phyloP scores from a whole-genome alignment of 1,139 yeast species.

The Saccharomycopsis phalli region DNA sequence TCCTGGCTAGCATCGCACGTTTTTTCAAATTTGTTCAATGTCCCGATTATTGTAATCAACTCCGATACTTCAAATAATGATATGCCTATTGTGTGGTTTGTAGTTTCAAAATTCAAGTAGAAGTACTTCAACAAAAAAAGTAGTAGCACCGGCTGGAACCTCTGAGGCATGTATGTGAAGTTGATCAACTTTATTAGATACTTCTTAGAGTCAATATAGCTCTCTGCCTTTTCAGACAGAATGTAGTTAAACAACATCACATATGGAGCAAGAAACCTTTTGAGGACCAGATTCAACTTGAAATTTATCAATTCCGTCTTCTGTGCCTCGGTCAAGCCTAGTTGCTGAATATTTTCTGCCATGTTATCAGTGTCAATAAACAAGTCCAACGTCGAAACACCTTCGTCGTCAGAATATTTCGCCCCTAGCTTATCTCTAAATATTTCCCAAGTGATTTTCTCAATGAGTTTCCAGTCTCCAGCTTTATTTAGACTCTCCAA shows the following conservation, averaged over 20 bases:
- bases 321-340: constrained; percentile 25
- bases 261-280: constrained; percentile 65
- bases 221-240: constrained; percentile 26
- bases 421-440: constrained; percentile 40
- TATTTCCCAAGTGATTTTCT: constrained; percentile 40
- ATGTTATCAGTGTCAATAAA: constrained; percentile 18
- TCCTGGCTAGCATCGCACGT: background rate
- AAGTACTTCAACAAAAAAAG: constrained; percentile 17
- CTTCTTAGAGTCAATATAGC: constrained; percentile 27
- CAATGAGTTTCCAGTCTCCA: constrained; percentile 41
- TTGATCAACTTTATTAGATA: constrained; percentile 46
- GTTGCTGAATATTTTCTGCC: constrained; percentile 27
- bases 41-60: constrained; percentile 11
- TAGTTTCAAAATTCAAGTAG: constrained; percentile 13
- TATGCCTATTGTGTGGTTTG: constrained; percentile 9
- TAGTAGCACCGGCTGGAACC: constrained; percentile 31
- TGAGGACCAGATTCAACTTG: constrained; percentile 42
- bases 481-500: constrained; percentile 60
- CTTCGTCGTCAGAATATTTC: constrained; percentile 25
- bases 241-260: constrained; percentile 53
- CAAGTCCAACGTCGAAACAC: constrained; percentile 21
- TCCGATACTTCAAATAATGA: constrained; percentile 17
- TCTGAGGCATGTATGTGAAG: constrained; percentile 56
- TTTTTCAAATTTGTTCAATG: constrained; percentile 10
- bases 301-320: constrained; percentile 20